Percentiles rank a stretch among this genome's conserved stretches.
Conservation (phyloP, 2,329 filamentous ascomycete species). For the Macrophomina pseudophaseolina region DNA sequence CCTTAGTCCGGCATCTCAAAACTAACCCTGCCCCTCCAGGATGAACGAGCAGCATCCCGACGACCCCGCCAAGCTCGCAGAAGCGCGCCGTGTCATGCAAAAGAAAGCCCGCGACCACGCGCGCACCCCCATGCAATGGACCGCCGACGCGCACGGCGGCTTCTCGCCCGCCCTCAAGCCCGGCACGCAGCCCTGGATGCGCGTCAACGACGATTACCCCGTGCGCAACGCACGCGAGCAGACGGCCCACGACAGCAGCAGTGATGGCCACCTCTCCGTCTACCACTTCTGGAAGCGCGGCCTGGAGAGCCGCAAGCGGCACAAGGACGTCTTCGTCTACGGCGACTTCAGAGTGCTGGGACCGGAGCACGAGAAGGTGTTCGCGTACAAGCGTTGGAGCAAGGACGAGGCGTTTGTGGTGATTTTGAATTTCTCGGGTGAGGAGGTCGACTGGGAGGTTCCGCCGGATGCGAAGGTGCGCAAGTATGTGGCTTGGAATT, state of each 20-base stretch:
- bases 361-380: conserved; percentile 38
- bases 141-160: conserved; percentile 59
- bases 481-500: conserved; percentile 46
- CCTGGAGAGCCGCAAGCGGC: conserved; percentile 60
- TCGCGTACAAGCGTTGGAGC: conserved; percentile 40
- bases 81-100: conserved; percentile 41
- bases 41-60: conserved; percentile 39
- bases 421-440: conserved; percentile 42
- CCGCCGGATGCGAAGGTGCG: conserved; percentile 35
- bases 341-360: conserved; percentile 63
- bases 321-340: conserved; percentile 65
- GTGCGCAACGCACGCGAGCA: conserved; percentile 65
- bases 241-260: conserved; percentile 27
- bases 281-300: conserved; percentile 66
- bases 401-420: conserved; percentile 36
- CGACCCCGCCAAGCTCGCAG: conserved; percentile 35
- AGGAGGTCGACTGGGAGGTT: conserved; percentile 37
- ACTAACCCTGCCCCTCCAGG: conserved; percentile 26
- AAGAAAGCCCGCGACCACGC: conserved; percentile 69
- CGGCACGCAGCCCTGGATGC: conserved; percentile 63
- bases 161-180: conserved; percentile 57
- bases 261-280: conserved; percentile 48
- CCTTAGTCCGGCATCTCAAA: background rate
- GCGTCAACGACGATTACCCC: conserved; percentile 60
- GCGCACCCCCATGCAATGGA: conserved; percentile 72